phyloP scores from a whole-genome alignment of 352 stramenopile species.

The Phytophthora meadii region DNA sequence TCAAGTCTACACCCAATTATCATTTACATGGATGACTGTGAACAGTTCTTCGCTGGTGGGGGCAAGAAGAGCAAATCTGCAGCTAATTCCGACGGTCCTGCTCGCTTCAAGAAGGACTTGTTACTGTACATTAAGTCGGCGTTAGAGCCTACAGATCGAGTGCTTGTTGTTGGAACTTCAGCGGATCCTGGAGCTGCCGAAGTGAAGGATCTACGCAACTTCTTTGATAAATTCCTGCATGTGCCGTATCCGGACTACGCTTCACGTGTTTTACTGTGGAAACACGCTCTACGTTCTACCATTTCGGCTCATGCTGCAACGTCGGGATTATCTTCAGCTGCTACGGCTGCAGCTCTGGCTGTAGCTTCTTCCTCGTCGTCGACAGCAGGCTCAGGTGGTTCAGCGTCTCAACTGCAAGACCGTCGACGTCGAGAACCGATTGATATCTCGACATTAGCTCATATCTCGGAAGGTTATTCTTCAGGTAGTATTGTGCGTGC shows the following conservation, averaged over 20 bases:
- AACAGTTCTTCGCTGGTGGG: conserved; percentile 87
- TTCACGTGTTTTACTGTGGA: conserved; percentile 91
- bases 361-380: conserved; percentile 33
- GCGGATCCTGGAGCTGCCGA: conserved; percentile 87
- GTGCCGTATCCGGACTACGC: conserved; percentile 93
- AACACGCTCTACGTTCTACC: conserved; percentile 66
- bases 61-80: conserved; percentile 83
- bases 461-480: conserved; percentile 93
- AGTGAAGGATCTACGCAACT: conserved; percentile 84
- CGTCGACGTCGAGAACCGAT: conserved; percentile 48
- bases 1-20: conserved; percentile 87
- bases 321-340: conserved; percentile 27
- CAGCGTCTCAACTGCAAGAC: conserved; percentile 22
- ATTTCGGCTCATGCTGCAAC: conserved; percentile 49
- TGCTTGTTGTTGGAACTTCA: conserved; percentile 91
- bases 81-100: conserved; percentile 68
- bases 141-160: conserved; percentile 88
- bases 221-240: conserved; percentile 95
- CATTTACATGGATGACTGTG: conserved; percentile 95
- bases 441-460: conserved; percentile 89
- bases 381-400: conserved; percentile 4
- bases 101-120: conserved; percentile 95
- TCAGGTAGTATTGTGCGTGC: conserved; percentile 83
- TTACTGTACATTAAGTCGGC: conserved; percentile 93
- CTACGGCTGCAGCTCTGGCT: conserved; percentile 28